Evolutionary conservation across 164 flowering plant species (phyloP), one percentile per base, ranked within the genome.

Genomic region (Liriodendron chinense): DNA sequence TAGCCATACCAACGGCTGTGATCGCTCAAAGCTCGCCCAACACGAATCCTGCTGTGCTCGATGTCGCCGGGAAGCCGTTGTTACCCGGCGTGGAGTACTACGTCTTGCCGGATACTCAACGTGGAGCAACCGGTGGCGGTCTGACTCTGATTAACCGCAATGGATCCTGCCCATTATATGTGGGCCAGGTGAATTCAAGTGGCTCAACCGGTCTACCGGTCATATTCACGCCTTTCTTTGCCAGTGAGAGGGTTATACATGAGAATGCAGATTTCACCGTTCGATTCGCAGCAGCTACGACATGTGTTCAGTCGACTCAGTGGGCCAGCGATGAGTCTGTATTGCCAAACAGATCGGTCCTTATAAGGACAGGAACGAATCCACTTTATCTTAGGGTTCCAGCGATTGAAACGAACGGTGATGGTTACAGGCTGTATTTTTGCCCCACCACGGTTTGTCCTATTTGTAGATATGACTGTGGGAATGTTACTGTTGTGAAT

Each of bases 41-140:
- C 57, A 53, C 57, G 14, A 53, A 53, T 14, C 21, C 65, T 2
- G 65, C 76, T 0, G 77, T 82, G 68, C 77, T 81, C 6, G 85
- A 81, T 77, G 70, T 67, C 25, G 50, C 70, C 14, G 83, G 83
- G 5, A 61, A 71, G 26, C 69, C 82, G 20, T 76, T 83, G 28
- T 7, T 47, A 67, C 25, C 75, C 8, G 83, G 79, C 0, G 71
- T 64, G 9, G 72, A 68, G 23, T 83, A 81, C 80, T 74, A 72
- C 79, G 72, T 83, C 20, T 14, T 53, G 57, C 57, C 57, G 0
- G 57, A 53, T 14, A 9, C 57, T 7, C 57, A 14, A 53, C 47
- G 47, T 5, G 48, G 1, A 9, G 50, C 77, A 8, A 74, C 25
- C 26, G 71, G 49, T n/a, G 77, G 77, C 16, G 82, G 82, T 3